Conservation (phyloP, 169 alveolate species). For the Cyclospora cayetanensis region DNA sequence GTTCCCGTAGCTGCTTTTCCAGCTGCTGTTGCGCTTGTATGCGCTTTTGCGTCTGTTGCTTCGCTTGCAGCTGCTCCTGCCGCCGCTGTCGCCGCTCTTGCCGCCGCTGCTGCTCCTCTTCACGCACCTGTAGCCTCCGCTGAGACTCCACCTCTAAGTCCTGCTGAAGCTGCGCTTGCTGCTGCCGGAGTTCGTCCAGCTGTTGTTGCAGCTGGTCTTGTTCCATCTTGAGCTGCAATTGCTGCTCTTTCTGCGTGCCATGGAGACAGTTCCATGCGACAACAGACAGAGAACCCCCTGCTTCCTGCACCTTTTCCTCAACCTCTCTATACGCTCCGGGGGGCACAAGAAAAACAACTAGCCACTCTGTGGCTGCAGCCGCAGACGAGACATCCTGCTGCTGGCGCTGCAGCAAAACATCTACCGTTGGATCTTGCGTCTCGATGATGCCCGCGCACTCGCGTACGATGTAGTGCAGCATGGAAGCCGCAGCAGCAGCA, state of each 20-base stretch:
- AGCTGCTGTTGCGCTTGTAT: not conserved
- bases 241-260: not conserved
- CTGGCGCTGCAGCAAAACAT: not conserved
- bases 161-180: not conserved
- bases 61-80: not conserved
- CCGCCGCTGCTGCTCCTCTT: not conserved
- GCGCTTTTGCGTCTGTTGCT: not conserved
- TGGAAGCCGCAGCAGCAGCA: not conserved
- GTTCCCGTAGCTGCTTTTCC: not conserved
- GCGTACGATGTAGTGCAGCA: not conserved
- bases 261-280: not conserved
- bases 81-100: not conserved
- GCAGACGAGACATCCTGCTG: not conserved
- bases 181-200: not conserved
- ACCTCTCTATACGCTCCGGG: not conserved
- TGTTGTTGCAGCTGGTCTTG: not conserved
- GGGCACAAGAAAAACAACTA: not conserved
- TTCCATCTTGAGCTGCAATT: not conserved
- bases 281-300: not conserved
- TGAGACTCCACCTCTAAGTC: not conserved
- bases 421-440: not conserved
- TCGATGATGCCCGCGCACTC: slow-evolving; percentile 23
- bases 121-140: not conserved
- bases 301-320: not conserved
- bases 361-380: not conserved